A percentile compares a stretch with the other conserved stretches of the same genome.
phyloP scores from a whole-genome alignment of 371 early-diverging fungal species.

The Haplosporangium sp. region DNA sequence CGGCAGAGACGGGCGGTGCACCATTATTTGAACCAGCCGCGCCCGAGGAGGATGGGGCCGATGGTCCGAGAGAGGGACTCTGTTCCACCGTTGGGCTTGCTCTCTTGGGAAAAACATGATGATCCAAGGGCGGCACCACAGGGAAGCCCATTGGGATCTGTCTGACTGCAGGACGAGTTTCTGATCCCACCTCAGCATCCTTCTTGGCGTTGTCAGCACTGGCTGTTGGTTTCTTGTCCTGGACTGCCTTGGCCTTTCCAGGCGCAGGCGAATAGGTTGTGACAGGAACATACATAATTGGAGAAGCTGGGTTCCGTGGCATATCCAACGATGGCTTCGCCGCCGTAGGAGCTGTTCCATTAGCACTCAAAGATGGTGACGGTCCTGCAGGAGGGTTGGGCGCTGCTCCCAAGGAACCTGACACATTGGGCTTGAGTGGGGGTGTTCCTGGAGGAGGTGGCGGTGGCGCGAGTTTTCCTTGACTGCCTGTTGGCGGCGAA shows the following conservation, averaged over 20 bases:
- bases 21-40: not conserved
- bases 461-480: constrained; percentile 10
- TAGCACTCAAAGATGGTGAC: constrained; percentile 18
- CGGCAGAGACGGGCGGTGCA: not conserved
- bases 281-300: constrained; percentile 32
- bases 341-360: constrained; percentile 1
- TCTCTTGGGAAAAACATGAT: constrained; percentile 21
- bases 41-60: constrained; percentile 6
- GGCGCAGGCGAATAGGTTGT: constrained; percentile 32
- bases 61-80: constrained; percentile 6
- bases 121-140: constrained; percentile 30
- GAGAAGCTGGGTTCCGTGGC: constrained; percentile 25
- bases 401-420: constrained; percentile 20
- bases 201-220: not conserved
- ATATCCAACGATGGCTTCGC: constrained; percentile 2
- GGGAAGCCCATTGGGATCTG: constrained; percentile 33
- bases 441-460: constrained; percentile 28
- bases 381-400: constrained; percentile 36
- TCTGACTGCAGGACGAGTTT: constrained; percentile 19
- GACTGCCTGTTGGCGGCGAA: constrained; percentile 21
- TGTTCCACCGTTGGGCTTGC: constrained; percentile 1
- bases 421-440: constrained; percentile 19
- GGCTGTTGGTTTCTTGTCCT: constrained; percentile 18
- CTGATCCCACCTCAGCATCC: constrained; percentile 17
- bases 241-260: constrained; percentile 11